Conservation (phyloP, 768 basidiomycete genomes). For the Boletellus sp. region DNA sequence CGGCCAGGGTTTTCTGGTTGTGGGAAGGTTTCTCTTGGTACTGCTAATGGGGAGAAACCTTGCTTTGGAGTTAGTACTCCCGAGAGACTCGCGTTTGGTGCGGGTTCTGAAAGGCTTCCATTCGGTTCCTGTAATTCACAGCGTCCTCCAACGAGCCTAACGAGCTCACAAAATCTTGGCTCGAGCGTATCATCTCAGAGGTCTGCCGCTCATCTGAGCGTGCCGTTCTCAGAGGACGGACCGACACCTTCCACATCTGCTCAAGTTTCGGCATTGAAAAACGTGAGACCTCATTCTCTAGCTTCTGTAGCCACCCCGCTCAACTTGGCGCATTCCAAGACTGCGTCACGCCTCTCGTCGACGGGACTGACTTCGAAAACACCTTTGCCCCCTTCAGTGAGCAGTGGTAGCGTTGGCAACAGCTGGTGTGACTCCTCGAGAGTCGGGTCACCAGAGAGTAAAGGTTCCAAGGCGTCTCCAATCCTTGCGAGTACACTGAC, state of each 20-base stretch:
- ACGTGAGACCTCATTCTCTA: slow-evolving; percentile 8
- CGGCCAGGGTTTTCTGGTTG: slow-evolving; percentile 21
- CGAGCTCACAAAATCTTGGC: slow-evolving; percentile 5
- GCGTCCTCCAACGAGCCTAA: slow-evolving; percentile 3
- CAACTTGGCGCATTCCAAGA: slow-evolving; percentile 11
- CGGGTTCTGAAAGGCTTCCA: slow-evolving; percentile 10
- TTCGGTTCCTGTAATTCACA: slow-evolving; percentile 14
- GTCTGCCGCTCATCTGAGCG: background rate
- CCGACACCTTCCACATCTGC: slow-evolving; percentile 6
- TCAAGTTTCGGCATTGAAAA: slow-evolving; percentile 1
- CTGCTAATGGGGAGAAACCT: slow-evolving; percentile 14
- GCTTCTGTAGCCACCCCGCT: slow-evolving; percentile 16
- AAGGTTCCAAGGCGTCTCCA: slow-evolving; percentile 5
- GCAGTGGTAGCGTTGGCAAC: background rate
- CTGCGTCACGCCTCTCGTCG: slow-evolving; percentile 6
- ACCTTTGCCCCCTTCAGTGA: slow-evolving; percentile 8
- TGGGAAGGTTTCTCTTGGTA: slow-evolving; percentile 17
- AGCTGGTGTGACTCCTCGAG: slow-evolving; percentile 13
- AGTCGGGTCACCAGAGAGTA: slow-evolving; percentile 17
- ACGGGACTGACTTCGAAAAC: slow-evolving; percentile 6
- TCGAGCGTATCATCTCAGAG: slow-evolving; percentile 13
- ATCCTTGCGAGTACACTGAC: background rate
- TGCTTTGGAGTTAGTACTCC: slow-evolving; percentile 11
- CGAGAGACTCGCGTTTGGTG: slow-evolving; percentile 18
- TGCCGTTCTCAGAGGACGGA: slow-evolving; percentile 15